Evolutionary conservation across 1,139 yeast species (phyloP).

Genomic region (Candida smagusa): DNA sequence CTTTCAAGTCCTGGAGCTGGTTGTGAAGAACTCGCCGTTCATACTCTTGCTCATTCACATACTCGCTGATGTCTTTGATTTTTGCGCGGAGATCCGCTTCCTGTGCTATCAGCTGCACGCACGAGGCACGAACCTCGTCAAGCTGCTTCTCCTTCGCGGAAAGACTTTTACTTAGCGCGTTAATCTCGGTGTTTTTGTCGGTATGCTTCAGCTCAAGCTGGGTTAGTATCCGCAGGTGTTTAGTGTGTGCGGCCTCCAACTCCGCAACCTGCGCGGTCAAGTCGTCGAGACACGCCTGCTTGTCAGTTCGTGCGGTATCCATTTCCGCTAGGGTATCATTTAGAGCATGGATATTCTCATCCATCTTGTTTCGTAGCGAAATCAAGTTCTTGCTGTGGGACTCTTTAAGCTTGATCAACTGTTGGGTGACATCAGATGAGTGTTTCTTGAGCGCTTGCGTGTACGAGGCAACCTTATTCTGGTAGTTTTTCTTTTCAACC

Average conservation of each 20-base stretch:
- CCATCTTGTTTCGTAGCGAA: constrained; percentile 18
- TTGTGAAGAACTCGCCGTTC: constrained; percentile 69
- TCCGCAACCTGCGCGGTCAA: constrained; percentile 3
- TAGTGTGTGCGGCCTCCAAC: constrained; percentile 2
- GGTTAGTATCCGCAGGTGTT: constrained; percentile 4
- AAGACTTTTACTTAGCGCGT: constrained; percentile 13
- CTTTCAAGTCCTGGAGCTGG: constrained; percentile 79
- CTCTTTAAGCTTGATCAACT: constrained; percentile 26
- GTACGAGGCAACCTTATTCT: constrained; percentile 11
- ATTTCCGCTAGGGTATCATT: constrained; percentile 14
- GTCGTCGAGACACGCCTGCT: constrained; percentile 3
- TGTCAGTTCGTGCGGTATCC: constrained; percentile 8
- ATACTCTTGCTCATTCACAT: constrained; percentile 20
- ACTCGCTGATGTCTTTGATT: constrained; percentile 23
- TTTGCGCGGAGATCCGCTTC: constrained; percentile 7
- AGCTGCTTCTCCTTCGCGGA: constrained; percentile 10
- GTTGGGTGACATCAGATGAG: constrained; percentile 20
- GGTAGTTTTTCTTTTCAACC: constrained; percentile 22
- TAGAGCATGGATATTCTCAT: constrained; percentile 17
- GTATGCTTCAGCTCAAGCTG: constrained; percentile 12
- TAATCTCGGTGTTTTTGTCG: constrained; percentile 21
- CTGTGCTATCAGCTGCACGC: constrained; percentile 5
- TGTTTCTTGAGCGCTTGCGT: constrained; percentile 14
- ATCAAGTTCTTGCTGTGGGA: constrained; percentile 20
- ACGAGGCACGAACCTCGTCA: constrained; percentile 5